phyloP scores from a whole-genome alignment of 108 stramenopile genomes.

The Cyclotella kingstonii region DNA sequence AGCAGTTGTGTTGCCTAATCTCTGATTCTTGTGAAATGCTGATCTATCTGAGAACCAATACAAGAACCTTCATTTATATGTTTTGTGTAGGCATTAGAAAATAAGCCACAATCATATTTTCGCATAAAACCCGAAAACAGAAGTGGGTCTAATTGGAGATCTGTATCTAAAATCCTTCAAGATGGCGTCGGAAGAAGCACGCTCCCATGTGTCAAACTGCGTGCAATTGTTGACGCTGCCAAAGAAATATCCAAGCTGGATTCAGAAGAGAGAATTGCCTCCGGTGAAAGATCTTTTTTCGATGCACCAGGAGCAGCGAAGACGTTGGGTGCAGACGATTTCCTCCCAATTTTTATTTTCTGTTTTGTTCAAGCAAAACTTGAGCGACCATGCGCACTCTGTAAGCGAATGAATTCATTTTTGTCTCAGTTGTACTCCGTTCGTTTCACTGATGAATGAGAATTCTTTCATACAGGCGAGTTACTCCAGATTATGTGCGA shows the following conservation, averaged over 20 bases:
- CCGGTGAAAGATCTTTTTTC: constrained; percentile 30
- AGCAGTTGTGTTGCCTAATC: background rate
- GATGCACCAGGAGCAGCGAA: constrained; percentile 30
- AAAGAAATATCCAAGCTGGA: constrained; percentile 68
- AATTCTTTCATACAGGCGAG: constrained; percentile 32
- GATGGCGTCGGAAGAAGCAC: constrained; percentile 77
- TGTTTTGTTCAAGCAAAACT: constrained; percentile 79
- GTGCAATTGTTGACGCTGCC: constrained; percentile 81
- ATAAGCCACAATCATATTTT: constrained; percentile 60
- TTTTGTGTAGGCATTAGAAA: constrained; percentile 38
- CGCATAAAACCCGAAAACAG: constrained; percentile 49
- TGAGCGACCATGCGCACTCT: constrained; percentile 78
- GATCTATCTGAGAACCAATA: too few relatives aligned
- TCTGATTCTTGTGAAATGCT: background rate
- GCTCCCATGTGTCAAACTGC: constrained; percentile 78
- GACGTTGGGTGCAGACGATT: constrained; percentile 84
- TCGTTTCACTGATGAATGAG: background rate
- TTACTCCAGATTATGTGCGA: constrained; percentile 79
- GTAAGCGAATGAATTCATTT: constrained; percentile 27
- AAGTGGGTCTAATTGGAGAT: constrained; percentile 70
- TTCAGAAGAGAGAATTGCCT: constrained; percentile 39
- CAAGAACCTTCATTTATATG: too few relatives aligned
- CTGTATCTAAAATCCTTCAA: constrained; percentile 69
- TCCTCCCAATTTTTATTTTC: constrained; percentile 91
- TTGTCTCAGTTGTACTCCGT: background rate